Base-by-base conservation (phyloP, 2,329 filamentous ascomycete genomes). In the Microcyclospora pomicola region DNA sequence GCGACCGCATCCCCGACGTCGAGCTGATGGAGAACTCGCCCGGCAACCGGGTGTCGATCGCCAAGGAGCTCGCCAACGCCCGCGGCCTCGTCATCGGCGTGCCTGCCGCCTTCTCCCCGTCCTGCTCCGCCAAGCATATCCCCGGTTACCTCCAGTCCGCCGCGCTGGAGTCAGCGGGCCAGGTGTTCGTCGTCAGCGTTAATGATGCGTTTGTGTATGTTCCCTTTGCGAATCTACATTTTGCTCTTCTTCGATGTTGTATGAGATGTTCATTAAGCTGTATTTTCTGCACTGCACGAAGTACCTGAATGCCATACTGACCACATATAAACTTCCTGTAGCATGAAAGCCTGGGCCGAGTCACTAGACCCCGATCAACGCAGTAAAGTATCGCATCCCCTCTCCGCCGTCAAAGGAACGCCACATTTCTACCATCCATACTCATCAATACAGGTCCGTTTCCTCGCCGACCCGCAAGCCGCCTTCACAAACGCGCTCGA, bases 131-230 rank as follows among this genome's bases (percentile, higher is more conserved):
- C 47, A 68, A 65, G 35, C 88, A 96, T 58, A 70, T 96, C 33
- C 88, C 88, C 1, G 82, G 82, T 39, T 96, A 86, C 65, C 80
- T 95, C 61, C 77, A 76, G 55, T 81, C 84, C 57, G 71, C 79
- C 39, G 76, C 79, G 59, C 71, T 92, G 50, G 82, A 82, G 65
- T 69, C 79, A 43, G 84, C 82, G 24, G 87, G 86, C 35, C 71
- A 81, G 53, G 82, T 94, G 33, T 93, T 92, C 54, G 84, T 96
- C 31, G 77, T 96, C 40, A 78, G 82, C 12, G 87, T 95, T 57
- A 96, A 96, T 59, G 88, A 96, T 59, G 75, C 86, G 14, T 95
- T 95, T 59, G 87, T 94, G 82, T 92, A 69, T 34, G 49, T 40
- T 32, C 13, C 27, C 27, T 19, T 31, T 7, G 4, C 19, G 19